Base-by-base conservation (phyloP, 2,329 filamentous ascomycete species). In the Fusarium humuli region DNA sequence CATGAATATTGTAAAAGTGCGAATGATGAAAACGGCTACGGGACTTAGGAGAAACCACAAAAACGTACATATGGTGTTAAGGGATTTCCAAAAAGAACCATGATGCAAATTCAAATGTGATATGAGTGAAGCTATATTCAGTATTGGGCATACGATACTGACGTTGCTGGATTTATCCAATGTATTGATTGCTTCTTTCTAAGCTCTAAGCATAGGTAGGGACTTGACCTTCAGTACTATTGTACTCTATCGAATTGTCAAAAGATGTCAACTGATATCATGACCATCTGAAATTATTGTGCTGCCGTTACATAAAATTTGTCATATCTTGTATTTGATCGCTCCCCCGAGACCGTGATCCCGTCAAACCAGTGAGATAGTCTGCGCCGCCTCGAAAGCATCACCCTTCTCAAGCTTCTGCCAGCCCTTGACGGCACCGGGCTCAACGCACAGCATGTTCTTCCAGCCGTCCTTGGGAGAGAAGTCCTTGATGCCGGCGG, bases 391-490 rank as follows among this genome's bases (percentile, higher is more conserved):
- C 78, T 90, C 86, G 75, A 88, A 89, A 3, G 87, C 85, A 73
- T 91, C 89, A 3, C 94, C 94, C 47, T 90, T 89, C 79, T 98
- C 96, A 72, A 98, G 83, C 73, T 90, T 92, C 82, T 92, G 91
- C 93, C 93, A 98, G 8, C 86, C 88, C 71, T 88, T 86, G 20
- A 98, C 95, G 12, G 90, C 87, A 14, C 96, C 96, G 4, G 95
- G 92, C 85, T 99, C 96, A 53, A 98, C 88, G 78, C 96, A 98
- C 45, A 99, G 84, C 93, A 98, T 98, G 63, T 94, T 89, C 85
- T 93, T 93, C 85, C 91, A 98, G 40, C 92, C 96, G 57, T 94
- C 92, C 77, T 97, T 92, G 52, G 96, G 96, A 62, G 87, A 88
- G 79, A 98, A 98, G 80, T 99, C 96, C 55, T 84, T 90, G 83